These are phyloP conservation scores for Oryza longistaminata DNA, from an alignment of 176 grass and related monocot species.

Conservation along the genomic window DNA sequence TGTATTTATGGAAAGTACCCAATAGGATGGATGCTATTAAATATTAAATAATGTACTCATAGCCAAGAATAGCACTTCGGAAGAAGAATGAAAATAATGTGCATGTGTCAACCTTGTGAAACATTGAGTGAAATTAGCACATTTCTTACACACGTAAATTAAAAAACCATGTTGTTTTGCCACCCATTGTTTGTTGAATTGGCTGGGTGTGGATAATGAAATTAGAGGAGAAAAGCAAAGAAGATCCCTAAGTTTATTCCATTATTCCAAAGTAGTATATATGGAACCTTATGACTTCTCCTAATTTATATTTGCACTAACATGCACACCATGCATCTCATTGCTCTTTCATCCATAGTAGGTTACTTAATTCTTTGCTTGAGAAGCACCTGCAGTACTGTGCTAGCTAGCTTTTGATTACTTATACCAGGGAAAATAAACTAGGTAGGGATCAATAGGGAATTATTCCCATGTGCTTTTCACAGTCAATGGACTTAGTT, in stretches of 20 bases:
- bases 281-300: slow-evolving; percentile 17
- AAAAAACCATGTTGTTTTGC: not conserved
- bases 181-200: not conserved
- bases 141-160: not conserved
- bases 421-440: not conserved
- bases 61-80: not conserved
- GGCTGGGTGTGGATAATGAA: not conserved
- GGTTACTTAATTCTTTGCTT: not conserved
- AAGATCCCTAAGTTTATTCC: slow-evolving; percentile 30
- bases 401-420: slow-evolving; percentile 17
- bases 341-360: not conserved
- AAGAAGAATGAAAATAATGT: not conserved
- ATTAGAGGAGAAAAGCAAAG: not conserved
- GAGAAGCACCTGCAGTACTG: not conserved
- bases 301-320: slow-evolving; percentile 11
- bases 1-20: not conserved
- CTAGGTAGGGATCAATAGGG: not conserved
- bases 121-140: not conserved
- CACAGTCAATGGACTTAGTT: not conserved
- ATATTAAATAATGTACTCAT: not conserved
- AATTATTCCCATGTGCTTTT: slow-evolving; percentile 33
- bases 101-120: not conserved
- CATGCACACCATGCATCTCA: slow-evolving; percentile 25
- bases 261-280: not conserved
- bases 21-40: not conserved